These are phyloP conservation scores for Zopfochytrium polystomum DNA, from an alignment of 371 early-diverging fungal genomes.

Conservation along the genomic window DNA sequence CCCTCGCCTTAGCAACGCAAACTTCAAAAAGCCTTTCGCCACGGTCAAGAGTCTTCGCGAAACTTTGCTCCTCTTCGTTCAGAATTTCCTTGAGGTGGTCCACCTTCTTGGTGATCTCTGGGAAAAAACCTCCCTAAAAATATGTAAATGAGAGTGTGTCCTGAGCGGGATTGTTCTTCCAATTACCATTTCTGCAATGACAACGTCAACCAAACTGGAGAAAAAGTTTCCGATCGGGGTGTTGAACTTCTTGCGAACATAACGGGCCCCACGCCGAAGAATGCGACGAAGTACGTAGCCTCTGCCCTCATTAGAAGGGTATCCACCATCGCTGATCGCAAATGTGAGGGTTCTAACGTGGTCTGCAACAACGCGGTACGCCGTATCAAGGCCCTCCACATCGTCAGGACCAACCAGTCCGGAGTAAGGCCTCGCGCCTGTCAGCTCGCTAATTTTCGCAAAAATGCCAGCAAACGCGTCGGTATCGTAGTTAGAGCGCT, in stretches of 20 bases:
- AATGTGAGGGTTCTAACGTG: conserved; percentile 98
- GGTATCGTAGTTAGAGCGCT: conserved; percentile 98
- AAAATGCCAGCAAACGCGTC: conserved; percentile 91
- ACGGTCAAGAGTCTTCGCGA: conserved; percentile 97
- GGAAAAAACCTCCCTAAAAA: conserved; percentile 71
- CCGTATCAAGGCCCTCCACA: conserved; percentile 92
- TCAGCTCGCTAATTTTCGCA: conserved; percentile 75
- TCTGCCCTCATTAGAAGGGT: conserved; percentile 97
- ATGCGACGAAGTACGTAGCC: conserved; percentile 99
- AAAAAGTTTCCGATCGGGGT: conserved; percentile 90
- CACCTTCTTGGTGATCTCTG: conserved; percentile 73
- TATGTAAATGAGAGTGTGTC: conserved; percentile 20
- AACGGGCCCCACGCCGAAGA: conserved; percentile 94
- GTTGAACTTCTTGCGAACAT: conserved; percentile 89
- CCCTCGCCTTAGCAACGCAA: conserved; percentile 70
- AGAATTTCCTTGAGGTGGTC: conserved; percentile 88
- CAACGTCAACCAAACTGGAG: conserved; percentile 83
- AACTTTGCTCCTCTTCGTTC: conserved; percentile 94
- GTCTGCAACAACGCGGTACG: conserved; percentile 99
- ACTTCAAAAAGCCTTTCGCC: conserved; percentile 94
- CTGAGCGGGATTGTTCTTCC: conserved; percentile 5
- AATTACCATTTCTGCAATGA: conserved; percentile 72
- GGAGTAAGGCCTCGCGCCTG: conserved; percentile 76
- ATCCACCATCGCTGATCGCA: conserved; percentile 95
- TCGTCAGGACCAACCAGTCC: conserved; percentile 80